Evolutionary conservation across 805 yeast species (phyloP), one percentile per base, ranked within the genome.

Genomic region (Lipomyces orientalis): DNA sequence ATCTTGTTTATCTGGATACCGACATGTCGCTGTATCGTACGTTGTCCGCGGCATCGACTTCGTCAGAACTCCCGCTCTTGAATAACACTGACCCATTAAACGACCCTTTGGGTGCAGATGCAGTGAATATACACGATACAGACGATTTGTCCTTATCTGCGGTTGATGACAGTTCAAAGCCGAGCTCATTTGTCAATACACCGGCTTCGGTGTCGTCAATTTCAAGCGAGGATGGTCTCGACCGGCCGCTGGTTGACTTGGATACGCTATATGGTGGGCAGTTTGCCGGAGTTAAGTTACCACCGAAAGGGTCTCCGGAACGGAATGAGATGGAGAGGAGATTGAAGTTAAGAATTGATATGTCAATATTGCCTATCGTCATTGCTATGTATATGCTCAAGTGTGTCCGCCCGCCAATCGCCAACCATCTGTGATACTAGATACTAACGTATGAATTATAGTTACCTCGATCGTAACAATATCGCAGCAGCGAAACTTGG

Each of bases 361-460:
- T 81, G 9, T 76, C 87, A 67, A 78, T 85, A 63, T 75, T 85
- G 66, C 87, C 88, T 19, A 81, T 83, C 82, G 71, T 85, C 39
- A 82, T 84, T 64, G 77, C 80, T 69, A 82, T 85, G 70, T 85
- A 85, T 73, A 82, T 85, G 67, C 79, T 86, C 67, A 85, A 85
- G 59, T 69, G 58, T 43, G 64, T 59, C n/a, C 6, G n/a, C 54
- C 49, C 10, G 25, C 16, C 19, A 33, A 8, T 22, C 10, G 25
- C 16, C 19, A 33, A 8, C 33, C 14, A 5, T 10, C 9, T 14
- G 37, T 10, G 35, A 16, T 29, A 12, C 19, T 25, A 37, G 7
- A 25, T 61, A 49, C 16, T 19, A 16, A 29, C 65, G 31, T 67
- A 72, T 67, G 69, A 6, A 37, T 34, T 60, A 67, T 22, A 73